phyloP scores from a whole-genome alignment of 495 filamentous ascomycete genomes.

The Penicillium soppii region DNA sequence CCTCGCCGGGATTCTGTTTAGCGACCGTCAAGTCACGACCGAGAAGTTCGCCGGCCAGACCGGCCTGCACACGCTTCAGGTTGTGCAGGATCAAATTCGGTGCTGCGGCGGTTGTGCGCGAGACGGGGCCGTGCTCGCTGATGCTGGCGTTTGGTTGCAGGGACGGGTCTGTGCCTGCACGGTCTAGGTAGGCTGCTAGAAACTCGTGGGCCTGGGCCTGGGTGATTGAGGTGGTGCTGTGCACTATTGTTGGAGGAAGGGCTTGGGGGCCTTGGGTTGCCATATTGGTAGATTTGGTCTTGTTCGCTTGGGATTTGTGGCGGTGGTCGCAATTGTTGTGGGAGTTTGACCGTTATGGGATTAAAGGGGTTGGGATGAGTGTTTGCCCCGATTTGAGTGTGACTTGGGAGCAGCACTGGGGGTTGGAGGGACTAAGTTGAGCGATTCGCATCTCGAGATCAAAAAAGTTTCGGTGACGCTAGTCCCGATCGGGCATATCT shows the following conservation, averaged over 20 bases:
- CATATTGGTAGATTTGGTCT: slow-evolving; percentile 30
- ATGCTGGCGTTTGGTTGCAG: slow-evolving; percentile 67
- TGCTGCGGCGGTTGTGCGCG: slow-evolving; percentile 51
- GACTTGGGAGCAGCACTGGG: slow-evolving; percentile 6
- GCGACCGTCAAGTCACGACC: slow-evolving; percentile 46
- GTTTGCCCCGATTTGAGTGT: neutral
- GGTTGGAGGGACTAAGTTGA: slow-evolving; percentile 7
- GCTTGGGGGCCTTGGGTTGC: slow-evolving; percentile 41
- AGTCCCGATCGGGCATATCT: slow-evolving; percentile 24
- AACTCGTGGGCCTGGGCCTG: slow-evolving; percentile 53
- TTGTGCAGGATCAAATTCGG: slow-evolving; percentile 62
- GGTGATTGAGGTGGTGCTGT: slow-evolving; percentile 45
- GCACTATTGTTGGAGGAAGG: slow-evolving; percentile 46
- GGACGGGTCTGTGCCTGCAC: slow-evolving; percentile 53
- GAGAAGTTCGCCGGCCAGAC: slow-evolving; percentile 58
- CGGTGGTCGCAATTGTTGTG: neutral
- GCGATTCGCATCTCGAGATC: slow-evolving; percentile 16
- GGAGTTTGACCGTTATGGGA: neutral
- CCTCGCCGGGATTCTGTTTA: slow-evolving; percentile 36
- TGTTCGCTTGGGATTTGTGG: neutral
- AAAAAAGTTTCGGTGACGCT: slow-evolving; percentile 32
- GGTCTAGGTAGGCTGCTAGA: slow-evolving; percentile 58
- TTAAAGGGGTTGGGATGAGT: neutral
- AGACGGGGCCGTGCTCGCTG: slow-evolving; percentile 57
- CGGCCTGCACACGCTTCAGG: slow-evolving; percentile 64